phyloP scores from a whole-genome alignment of 176 grass and related monocot species.

The Carex pumila region DNA sequence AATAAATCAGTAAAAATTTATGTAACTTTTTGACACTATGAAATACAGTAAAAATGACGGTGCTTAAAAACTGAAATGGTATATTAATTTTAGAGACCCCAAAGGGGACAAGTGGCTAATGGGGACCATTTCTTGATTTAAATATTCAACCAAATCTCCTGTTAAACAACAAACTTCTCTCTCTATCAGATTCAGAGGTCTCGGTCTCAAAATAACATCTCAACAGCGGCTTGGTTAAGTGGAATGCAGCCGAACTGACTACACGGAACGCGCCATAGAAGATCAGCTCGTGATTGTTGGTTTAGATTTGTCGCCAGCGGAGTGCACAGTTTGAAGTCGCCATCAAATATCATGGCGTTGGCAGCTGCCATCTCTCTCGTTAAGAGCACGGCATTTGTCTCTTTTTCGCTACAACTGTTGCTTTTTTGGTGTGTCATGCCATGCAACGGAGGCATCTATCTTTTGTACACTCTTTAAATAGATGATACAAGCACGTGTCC shows the following conservation, averaged over 20 bases:
- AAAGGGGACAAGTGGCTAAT: not conserved
- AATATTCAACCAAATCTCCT: not conserved
- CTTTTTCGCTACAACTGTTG: not conserved
- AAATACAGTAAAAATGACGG: not conserved
- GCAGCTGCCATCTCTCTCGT: not conserved
- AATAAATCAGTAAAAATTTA: too few species aligned
- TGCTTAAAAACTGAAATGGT: not conserved
- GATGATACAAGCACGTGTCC: not conserved
- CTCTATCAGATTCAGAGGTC: not conserved
- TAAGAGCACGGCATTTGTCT: not conserved
- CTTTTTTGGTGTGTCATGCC: not conserved
- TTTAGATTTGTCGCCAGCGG: not conserved
- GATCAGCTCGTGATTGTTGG: not conserved
- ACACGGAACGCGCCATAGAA: not conserved
- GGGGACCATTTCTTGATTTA: not conserved
- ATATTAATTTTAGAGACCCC: not conserved
- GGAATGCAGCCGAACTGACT: not conserved
- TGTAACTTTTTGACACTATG: too few species aligned
- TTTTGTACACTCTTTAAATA: not conserved
- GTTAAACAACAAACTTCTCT: not conserved
- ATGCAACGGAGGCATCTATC: not conserved
- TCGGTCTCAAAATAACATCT: not conserved
- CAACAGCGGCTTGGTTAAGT: not conserved
- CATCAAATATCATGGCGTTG: not conserved
- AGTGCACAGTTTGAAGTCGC: constrained; percentile 11